Evolutionary conservation across 345 rosid species (phyloP), one percentile per base, ranked within the genome.

Genomic region (Lagerstroemia speciosa): DNA sequence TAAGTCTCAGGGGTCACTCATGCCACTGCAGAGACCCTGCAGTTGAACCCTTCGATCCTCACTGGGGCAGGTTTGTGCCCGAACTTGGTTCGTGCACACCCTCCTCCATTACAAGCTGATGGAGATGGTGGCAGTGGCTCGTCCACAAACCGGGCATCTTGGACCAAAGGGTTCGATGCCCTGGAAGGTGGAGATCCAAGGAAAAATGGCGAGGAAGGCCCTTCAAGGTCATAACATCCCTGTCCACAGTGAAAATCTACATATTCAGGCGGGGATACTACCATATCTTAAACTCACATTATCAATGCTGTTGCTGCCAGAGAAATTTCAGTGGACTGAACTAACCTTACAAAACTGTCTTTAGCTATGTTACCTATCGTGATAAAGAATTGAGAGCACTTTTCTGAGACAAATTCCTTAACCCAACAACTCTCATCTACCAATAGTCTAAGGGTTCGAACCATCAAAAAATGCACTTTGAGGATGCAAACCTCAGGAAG

Each of bases 31-130:
- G 87, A 71, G 81, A 88, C 83, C 79, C 92, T 84, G 70, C 90
- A 81, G 73, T 87, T 87, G 45, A 91, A 91, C 57, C 97, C 97
- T 82, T 91, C 95, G 45, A 91, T 81, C 73, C 95, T 87, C 41
- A 88, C 89, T 1, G 67, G 16, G 8, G 87, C 83, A 12, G 90
- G 92, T 60, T 69, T 79, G 52, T 82, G 72, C 75, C 86, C 92
- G 8, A 73, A 82, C 63, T 85, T 87, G 78, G 69, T 72, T 66
- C 90, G 81, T 46, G 81, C 87, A 72, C 29, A 55, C 8, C 61
- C 61, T 55, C 86, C 89, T 57, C 74, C 81, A 57, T 64, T 62
- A 29, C 79, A 66, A 26, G 31, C 61, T 26, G 81, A 75, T 5
- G 96, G 69, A 8, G 84, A 77, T 27, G 73, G 68, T 4, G 83